These are phyloP conservation scores for Eutrema yunnanense DNA, from an alignment of 345 rosid species.

Conservation along the genomic window DNA sequence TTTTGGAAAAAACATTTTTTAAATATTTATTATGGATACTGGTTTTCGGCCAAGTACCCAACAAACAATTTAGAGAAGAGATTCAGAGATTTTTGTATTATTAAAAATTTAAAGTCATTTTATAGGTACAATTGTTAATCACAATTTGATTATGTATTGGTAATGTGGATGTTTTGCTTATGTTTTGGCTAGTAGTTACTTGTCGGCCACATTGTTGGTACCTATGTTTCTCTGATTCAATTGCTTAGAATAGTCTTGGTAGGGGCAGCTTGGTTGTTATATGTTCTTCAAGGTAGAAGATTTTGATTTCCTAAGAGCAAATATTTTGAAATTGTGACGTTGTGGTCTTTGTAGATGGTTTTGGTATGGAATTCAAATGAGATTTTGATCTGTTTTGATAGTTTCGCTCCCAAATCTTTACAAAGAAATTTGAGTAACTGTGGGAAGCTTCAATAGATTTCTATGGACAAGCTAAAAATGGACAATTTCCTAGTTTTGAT, in stretches of 20 bases:
- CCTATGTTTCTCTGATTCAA: neutral
- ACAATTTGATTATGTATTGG: neutral
- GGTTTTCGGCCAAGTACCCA: too few species aligned
- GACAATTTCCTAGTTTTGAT: too few species aligned
- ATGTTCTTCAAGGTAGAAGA: neutral
- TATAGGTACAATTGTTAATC: neutral
- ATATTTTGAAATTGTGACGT: neutral
- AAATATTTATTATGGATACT: too few species aligned
- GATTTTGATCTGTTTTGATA: too few species aligned
- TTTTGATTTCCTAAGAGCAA: neutral
- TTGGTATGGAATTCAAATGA: neutral
- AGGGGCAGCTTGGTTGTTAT: neutral
- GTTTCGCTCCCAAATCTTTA: too few species aligned
- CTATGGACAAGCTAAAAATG: too few species aligned
- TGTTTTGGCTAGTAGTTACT: neutral
- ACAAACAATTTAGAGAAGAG: too few species aligned
- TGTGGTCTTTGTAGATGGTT: neutral
- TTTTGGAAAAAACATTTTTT: too few species aligned
- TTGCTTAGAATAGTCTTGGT: neutral
- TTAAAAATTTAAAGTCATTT: neutral
- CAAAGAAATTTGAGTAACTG: too few species aligned
- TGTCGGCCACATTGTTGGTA: neutral
- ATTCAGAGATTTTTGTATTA: too few species aligned
- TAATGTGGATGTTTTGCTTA: neutral
- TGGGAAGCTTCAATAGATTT: too few species aligned